Evolutionary conservation across 2,329 filamentous ascomycete genomes (phyloP).

Genomic region (Drechslerella stenobrocha): DNA sequence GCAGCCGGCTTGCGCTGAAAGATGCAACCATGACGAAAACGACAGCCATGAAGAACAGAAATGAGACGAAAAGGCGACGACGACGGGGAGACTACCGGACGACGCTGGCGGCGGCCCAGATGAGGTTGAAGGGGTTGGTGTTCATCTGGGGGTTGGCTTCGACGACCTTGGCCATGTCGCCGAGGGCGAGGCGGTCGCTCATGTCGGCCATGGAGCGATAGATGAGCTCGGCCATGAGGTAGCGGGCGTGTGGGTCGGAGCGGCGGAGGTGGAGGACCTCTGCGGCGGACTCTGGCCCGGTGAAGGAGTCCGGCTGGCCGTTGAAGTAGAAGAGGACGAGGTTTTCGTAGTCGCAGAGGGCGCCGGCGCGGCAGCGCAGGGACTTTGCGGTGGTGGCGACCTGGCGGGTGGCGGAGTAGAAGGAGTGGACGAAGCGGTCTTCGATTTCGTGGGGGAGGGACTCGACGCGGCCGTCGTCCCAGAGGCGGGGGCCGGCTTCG

Average conservation of each 20-base stretch:
- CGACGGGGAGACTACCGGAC: conserved; percentile 22
- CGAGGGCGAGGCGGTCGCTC: conserved; percentile 43
- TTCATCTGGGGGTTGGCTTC: conserved; percentile 47
- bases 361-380: conserved; percentile 40
- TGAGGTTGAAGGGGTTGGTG: conserved; percentile 44
- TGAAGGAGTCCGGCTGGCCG: conserved; percentile 43
- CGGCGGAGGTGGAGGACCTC: conserved; percentile 43
- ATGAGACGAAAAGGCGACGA: not conserved
- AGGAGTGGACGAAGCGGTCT: conserved; percentile 30
- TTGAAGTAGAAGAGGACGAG: conserved; percentile 48
- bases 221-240: conserved; percentile 44
- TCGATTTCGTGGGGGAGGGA: conserved; percentile 29
- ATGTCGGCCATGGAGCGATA: conserved; percentile 45
- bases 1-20: too few relatives aligned
- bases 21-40: too few relatives aligned
- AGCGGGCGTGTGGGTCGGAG: conserved; percentile 45
- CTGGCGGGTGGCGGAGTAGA: conserved; percentile 42
- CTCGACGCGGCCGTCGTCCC: conserved; percentile 43
- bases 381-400: conserved; percentile 44
- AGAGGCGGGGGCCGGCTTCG: conserved; percentile 34
- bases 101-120: conserved; percentile 41
- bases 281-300: conserved; percentile 40
- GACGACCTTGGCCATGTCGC: conserved; percentile 42
- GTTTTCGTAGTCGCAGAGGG: conserved; percentile 48
- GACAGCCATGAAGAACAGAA: not conserved